Conservation (phyloP, 2,329 filamentous ascomycete species). For the Pseudohalonectria lignicola region DNA sequence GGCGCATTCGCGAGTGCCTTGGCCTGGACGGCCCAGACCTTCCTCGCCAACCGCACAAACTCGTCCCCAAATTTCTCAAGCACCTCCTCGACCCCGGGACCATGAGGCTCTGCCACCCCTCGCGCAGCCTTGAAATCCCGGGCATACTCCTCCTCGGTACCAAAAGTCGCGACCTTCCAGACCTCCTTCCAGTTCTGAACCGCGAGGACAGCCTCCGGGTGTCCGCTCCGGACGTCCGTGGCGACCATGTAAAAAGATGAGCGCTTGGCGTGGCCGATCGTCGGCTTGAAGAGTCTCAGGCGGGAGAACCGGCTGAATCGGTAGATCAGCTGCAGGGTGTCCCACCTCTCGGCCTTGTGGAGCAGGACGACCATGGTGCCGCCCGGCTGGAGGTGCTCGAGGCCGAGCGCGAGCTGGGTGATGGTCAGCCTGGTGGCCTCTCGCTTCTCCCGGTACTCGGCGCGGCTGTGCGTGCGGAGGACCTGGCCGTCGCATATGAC, state of each 20-base stretch:
- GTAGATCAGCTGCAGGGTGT: neutral
- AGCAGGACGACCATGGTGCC: constrained; percentile 40
- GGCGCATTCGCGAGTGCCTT: constrained; percentile 9
- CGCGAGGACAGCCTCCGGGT: constrained; percentile 19
- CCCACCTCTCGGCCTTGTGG: constrained; percentile 32
- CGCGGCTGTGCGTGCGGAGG: constrained; percentile 23
- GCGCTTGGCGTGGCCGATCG: constrained; percentile 22
- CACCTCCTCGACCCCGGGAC: constrained; percentile 16
- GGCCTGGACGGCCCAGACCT: constrained; percentile 23
- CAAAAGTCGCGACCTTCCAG: constrained; percentile 29
- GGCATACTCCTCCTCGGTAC: constrained; percentile 10
- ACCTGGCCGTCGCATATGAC: constrained; percentile 37
- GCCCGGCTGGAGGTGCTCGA: constrained; percentile 30
- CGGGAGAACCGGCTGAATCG: constrained; percentile 25
- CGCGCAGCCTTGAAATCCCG: constrained; percentile 4
- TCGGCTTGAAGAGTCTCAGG: constrained; percentile 33
- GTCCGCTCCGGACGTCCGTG: constrained; percentile 22
- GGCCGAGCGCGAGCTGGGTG: constrained; percentile 30
- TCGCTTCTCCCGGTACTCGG: constrained; percentile 17
- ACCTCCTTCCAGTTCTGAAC: constrained; percentile 25
- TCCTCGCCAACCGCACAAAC: constrained; percentile 17
- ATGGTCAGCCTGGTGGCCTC: constrained; percentile 24
- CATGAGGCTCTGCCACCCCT: constrained; percentile 6
- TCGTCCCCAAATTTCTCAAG: constrained; percentile 22
- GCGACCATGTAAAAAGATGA: constrained; percentile 45